Evolutionary conservation across 208 protist species (phyloP).

Genomic region (Lotmaria passim): DNA sequence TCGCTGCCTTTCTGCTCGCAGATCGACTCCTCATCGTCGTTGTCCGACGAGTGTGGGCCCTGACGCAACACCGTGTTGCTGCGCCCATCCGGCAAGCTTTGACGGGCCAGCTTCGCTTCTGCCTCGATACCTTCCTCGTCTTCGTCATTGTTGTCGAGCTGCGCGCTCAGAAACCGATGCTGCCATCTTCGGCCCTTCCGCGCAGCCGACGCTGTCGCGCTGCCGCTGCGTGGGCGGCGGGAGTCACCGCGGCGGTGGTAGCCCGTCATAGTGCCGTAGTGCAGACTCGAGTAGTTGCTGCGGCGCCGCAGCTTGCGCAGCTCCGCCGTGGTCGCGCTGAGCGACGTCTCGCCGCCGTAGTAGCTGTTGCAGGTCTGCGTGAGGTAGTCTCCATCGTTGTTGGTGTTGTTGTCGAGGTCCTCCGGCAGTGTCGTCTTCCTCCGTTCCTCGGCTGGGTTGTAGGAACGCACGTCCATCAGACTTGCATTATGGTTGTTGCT

Average conservation of each 20-base stretch:
- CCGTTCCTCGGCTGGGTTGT: not conserved
- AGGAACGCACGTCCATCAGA: not conserved
- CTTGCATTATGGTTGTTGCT: too few relatives aligned
- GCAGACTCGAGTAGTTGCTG: constrained; percentile 36
- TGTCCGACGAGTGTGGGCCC: not conserved
- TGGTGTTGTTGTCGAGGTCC: constrained; percentile 6
- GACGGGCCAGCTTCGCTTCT: too few relatives aligned
- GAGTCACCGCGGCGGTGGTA: constrained; percentile 18
- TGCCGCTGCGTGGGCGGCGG: constrained; percentile 7
- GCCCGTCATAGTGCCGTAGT: constrained; percentile 35
- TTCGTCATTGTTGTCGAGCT: not conserved
- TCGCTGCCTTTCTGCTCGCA: constrained; percentile 30
- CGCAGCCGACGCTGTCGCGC: too few relatives aligned
- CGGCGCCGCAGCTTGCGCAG: constrained; percentile 31
- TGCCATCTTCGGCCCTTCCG: not conserved
- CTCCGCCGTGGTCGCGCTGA: constrained; percentile 29
- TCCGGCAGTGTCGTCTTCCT: not conserved
- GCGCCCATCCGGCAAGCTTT: not conserved
- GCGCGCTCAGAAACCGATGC: too few relatives aligned
- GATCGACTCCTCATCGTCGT: constrained; percentile 22
- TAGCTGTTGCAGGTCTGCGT: constrained; percentile 17
- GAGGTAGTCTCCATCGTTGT: constrained; percentile 7
- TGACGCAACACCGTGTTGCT: not conserved
- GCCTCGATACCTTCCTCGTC: not conserved
- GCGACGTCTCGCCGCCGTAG: constrained; percentile 14